Percentiles rank a stretch among this genome's conserved stretches.
Conservation (phyloP, 1,284 basidiomycete species). For the Pseudozyma tsukubaensis region DNA sequence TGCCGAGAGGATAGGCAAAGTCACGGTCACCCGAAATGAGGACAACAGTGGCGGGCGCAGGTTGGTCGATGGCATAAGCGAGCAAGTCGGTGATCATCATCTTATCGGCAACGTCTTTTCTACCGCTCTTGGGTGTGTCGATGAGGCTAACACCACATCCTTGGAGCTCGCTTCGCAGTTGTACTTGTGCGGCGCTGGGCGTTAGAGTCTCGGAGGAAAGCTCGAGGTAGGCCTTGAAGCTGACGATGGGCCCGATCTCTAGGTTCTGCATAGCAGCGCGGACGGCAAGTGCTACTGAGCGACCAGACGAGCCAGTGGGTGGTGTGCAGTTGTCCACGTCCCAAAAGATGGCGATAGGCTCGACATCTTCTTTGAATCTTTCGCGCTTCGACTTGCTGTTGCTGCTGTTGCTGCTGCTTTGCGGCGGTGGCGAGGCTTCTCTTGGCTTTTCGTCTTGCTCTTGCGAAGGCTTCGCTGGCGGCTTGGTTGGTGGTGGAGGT, state of each 20-base stretch:
- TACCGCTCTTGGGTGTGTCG: slow-evolving; percentile 61
- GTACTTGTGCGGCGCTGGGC: slow-evolving; percentile 49
- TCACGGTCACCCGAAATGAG: slow-evolving; percentile 63
- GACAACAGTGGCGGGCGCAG: slow-evolving; percentile 57
- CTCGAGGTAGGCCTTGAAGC: slow-evolving; percentile 65
- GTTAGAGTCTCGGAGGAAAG: slow-evolving; percentile 49
- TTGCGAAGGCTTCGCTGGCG: background rate
- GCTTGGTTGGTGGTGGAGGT: background rate
- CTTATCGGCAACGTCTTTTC: slow-evolving; percentile 64
- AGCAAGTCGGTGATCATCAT: slow-evolving; percentile 65
- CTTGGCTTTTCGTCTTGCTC: slow-evolving; percentile 7
- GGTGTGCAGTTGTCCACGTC: slow-evolving; percentile 64
- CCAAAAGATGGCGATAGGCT: slow-evolving; percentile 61
- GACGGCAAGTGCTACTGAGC: slow-evolving; percentile 52
- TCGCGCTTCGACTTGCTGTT: slow-evolving; percentile 27
- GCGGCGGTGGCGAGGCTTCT: slow-evolving; percentile 21
- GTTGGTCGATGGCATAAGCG: slow-evolving; percentile 60
- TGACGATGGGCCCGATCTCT: slow-evolving; percentile 49
- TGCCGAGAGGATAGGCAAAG: slow-evolving; percentile 62
- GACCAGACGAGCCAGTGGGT: slow-evolving; percentile 57
- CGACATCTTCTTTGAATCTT: slow-evolving; percentile 33
- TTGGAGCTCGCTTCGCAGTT: slow-evolving; percentile 61
- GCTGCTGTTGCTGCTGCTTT: too few species aligned
- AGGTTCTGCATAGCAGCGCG: slow-evolving; percentile 51
- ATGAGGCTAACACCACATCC: slow-evolving; percentile 63